Base-by-base conservation (phyloP, 805 yeast genomes). In the Wickerhamomyces ciferrii region DNA sequence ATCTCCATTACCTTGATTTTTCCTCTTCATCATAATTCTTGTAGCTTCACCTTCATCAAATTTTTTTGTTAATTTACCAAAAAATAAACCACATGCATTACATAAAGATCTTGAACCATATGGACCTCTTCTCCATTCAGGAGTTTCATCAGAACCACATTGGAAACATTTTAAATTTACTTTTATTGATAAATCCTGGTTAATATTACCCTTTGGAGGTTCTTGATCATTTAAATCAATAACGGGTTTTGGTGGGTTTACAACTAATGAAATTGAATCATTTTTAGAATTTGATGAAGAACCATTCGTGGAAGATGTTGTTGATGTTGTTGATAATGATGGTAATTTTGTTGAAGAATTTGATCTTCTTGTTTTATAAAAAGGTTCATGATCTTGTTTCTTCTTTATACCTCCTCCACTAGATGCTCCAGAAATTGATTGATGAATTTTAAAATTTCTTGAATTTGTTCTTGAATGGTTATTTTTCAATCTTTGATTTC, bases 41-140 rank as follows among this genome's bases (percentile, higher is more conserved):
- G 52, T 47, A 2, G 63, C 62, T 27, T 58, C 68, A 5, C 63
- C 64, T 3, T 53, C 44, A 2, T 81, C 82, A 49, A 68, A 62
- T 49, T 69, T 75, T 53, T 73, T 81, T 5, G 73, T 67, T 46
- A 85, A 59, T 57, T 85, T 85, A 15, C 84, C 73, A 58, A 76
- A 83, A 56, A 81, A 85, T 42, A 91, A 68, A 0, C 97, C 97
- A 67, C 97, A 91, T 0, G 97, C 97, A 63, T 90, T 90, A 66
- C 97, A 90, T 48, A 90, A 70, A 0, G 92, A 85, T 55, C 88
- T 75, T 5, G 83, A 79, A 0, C 96, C 96, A 47, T 78, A 76
- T 1, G 96, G 96, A 0, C 97, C 97, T 50, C 84, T 72, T 59
- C 97, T 74, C 97, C 97, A 90, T 63, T 91, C 97, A 0, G 97